Evolutionary conservation across 2,329 filamentous ascomycete species (phyloP).

Genomic region (Cladophialophora psammophila): DNA sequence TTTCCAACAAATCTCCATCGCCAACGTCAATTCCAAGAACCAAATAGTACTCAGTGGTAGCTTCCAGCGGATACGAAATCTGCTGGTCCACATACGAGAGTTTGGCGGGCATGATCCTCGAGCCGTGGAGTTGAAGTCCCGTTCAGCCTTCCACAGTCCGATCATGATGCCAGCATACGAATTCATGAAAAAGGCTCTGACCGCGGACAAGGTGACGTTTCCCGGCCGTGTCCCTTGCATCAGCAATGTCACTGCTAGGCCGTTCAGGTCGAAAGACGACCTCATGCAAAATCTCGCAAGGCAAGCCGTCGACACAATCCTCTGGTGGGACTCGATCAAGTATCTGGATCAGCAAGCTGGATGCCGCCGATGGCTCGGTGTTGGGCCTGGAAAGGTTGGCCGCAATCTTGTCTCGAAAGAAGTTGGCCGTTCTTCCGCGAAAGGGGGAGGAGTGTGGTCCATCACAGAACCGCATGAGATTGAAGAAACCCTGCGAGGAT

Average conservation of each 20-base stretch:
- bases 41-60: slow-evolving; percentile 93
- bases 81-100: slow-evolving; percentile 83
- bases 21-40: slow-evolving; percentile 94
- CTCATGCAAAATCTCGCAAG: slow-evolving; percentile 80
- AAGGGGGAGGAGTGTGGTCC: slow-evolving; percentile 91
- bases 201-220: slow-evolving; percentile 71
- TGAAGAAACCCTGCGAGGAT: slow-evolving; percentile 51
- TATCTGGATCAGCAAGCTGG: slow-evolving; percentile 85
- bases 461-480: slow-evolving; percentile 81
- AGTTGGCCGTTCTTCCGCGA: slow-evolving; percentile 81
- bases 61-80: slow-evolving; percentile 79
- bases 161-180: slow-evolving; percentile 86
- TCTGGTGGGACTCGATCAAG: slow-evolving; percentile 92
- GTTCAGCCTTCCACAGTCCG: slow-evolving; percentile 61
- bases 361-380: slow-evolving; percentile 85
- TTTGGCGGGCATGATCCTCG: slow-evolving; percentile 92
- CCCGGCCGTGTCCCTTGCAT: slow-evolving; percentile 79
- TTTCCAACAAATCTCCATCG: slow-evolving; percentile 86
- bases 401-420: slow-evolving; percentile 94
- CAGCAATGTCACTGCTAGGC: slow-evolving; percentile 83
- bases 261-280: slow-evolving; percentile 75
- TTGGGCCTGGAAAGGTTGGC: slow-evolving; percentile 92
- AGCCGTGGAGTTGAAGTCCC: slow-evolving; percentile 77
- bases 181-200: slow-evolving; percentile 74
- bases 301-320: slow-evolving; percentile 88